Evolutionary conservation across 2,329 filamentous ascomycete genomes (phyloP), one percentile per base, ranked within the genome.

Genomic region (Colletotrichum sp.): DNA sequence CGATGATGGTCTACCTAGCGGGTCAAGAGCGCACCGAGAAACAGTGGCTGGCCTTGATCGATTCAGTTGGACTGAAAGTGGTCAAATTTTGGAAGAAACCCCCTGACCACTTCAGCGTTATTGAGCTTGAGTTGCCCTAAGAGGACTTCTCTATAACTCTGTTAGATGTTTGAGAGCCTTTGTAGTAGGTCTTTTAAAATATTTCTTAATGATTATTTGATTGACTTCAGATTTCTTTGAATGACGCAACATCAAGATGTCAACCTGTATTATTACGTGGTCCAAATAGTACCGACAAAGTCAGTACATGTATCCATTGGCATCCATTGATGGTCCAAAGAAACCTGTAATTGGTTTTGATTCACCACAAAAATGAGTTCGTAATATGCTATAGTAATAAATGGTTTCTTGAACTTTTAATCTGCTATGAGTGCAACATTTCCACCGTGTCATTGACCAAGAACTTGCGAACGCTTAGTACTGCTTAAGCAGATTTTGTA

Each of bases 31-130:
- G 72, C 21, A 72, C 72, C 4, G 62, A 72, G 52, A 72, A 67
- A 18, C 72, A 75, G 21, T 72, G 72, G 72, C 3, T 75, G 68
- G 60, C 72, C 18, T 34, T 75, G 30, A 21, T 75, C 10, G 68
- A 75, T 6, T 67, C 68, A 2, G 68, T 55, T 18, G 72, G 72
- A 7, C 39, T 75, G 13, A 72, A 30, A 5, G 63, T 68, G 6
- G 28, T 72, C 2, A 75, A 72, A 5, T 68, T 75, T 49, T 75
- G 72, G 72, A 75, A 68, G 30, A 72, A 75, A 21, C 68, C 69
- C 15, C 63, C 62, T 6, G 28, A 63, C 30, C 32, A 49, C 21
- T 63, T 28, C n/a, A 63, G 55, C 24, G 52, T 72, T 3, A 75
- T 72, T 26, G 72, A 72, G 16, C 52, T 72, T 21, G 68, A 75